Conservation (phyloP, 1,284 basidiomycete species). For the Salmacisia buchloeana region DNA sequence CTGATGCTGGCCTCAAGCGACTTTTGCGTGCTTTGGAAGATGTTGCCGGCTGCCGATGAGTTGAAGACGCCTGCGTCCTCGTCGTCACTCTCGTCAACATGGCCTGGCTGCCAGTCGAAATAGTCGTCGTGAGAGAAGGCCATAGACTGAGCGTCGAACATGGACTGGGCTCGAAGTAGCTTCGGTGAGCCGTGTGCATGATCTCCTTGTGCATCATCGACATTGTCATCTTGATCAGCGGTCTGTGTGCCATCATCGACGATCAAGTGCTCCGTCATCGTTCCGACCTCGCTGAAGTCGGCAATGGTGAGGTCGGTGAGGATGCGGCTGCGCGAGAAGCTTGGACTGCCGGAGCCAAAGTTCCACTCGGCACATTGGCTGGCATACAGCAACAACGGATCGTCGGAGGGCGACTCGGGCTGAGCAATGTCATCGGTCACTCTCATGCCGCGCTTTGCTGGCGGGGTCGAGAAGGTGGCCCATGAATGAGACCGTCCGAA, state of each 20-base stretch:
- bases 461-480: background rate
- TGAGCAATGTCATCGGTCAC: background rate
- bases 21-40: background rate
- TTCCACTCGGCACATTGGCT: background rate
- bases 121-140: background rate
- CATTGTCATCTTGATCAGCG: background rate
- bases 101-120: background rate
- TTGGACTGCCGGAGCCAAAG: background rate
- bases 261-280: background rate
- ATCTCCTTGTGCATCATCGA: background rate
- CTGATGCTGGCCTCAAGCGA: too few relatives aligned
- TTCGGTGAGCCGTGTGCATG: too few relatives aligned
- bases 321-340: background rate
- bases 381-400: conserved; percentile 22
- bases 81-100: background rate
- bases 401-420: conserved; percentile 29
- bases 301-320: background rate
- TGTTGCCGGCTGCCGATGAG: background rate
- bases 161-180: background rate
- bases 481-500: background rate
- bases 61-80: background rate
- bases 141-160: background rate
- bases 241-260: background rate
- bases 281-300: background rate
- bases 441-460: background rate